phyloP scores from a whole-genome alignment of 2,329 filamentous ascomycete species.

The Berkeleyomyces basicola region DNA sequence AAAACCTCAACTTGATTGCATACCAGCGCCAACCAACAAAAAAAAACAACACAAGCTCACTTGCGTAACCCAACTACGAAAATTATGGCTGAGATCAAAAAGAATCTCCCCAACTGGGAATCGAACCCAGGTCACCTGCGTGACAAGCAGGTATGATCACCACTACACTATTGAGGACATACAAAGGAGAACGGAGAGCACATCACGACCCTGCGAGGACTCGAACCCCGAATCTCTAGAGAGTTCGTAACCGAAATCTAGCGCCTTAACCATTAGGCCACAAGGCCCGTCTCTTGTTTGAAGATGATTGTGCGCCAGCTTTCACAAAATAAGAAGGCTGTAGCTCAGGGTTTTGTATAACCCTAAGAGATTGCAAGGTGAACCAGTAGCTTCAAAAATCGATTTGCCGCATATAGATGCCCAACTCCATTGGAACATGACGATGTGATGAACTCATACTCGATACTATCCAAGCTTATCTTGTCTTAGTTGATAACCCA shows the following conservation, averaged over 20 bases:
- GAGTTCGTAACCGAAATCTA: conserved; percentile 3
- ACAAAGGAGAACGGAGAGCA: neutral
- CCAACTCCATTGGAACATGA: too few relatives aligned
- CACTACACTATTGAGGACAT: conserved; percentile 4
- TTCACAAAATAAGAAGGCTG: neutral
- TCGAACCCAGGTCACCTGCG: conserved; percentile 10
- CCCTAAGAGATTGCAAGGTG: neutral
- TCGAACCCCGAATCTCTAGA: conserved; percentile 7
- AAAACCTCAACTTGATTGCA: neutral
- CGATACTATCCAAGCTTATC: neutral
- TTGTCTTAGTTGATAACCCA: neutral
- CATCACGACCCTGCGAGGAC: conserved; percentile 3
- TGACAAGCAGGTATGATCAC: conserved; percentile 11
- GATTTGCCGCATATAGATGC: too few relatives aligned
- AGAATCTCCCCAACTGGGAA: conserved; percentile 4
- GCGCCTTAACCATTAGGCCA: conserved; percentile 7
- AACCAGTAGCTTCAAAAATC: too few relatives aligned
- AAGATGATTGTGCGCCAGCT: neutral
- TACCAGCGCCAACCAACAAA: neutral
- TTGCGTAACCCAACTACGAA: neutral
- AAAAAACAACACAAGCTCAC: neutral
- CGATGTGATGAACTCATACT: neutral
- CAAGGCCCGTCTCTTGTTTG: neutral
- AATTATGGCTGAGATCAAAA: neutral
- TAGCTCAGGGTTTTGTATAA: neutral